Evolutionary conservation across 164 flowering plant species (phyloP), one percentile per base, ranked within the genome.

Genomic region (Vitis labrusca): DNA sequence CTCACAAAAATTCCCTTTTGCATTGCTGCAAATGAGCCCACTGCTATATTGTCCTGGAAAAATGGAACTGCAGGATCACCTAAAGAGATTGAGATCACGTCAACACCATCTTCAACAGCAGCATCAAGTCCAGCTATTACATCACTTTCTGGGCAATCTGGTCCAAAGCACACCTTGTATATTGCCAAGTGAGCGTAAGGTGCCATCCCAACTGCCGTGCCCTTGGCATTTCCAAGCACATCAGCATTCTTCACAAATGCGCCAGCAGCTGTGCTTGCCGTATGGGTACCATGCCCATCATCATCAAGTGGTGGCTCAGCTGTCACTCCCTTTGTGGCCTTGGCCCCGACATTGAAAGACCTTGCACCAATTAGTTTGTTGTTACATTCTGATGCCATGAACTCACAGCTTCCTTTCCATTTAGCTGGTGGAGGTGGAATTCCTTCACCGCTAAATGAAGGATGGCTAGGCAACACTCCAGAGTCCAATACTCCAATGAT

Each of bases 241-340:
- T 70, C 48, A 0, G 83, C 91, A 50, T 66, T n/a, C 30, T 64
- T 54, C 47, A 88, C 88, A 51, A 83, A 79, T 5, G 15, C 32
- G 0, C 86, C 92, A 10, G 84, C 84, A 23, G 85, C 85, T 1
- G 85, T 86, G 76, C 88, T 80, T 1, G 90, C 81, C 0, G 82
- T 78, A 70, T 88, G 92, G 2, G 89, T 85, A 6, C 90, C 90
- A 53, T 86, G 90, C 3, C 88, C 87, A 2, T 78, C 78, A 0
- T 64, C 72, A 69, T 87, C 86, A 19, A 59, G 15, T 5, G 85
- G 85, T 16, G 78, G 14, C 10, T 37, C 50, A 30, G 55, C 17
- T 30, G 49, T 58, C 0, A 9, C 64, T 9, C 16, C 44, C 44
- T 8, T 16, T 55, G 12, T 48, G 12, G 59, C 75, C 48, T 62